A percentile compares a stretch with the other conserved stretches of the same genome.
These are phyloP conservation scores for Posidonia australis DNA, from an alignment of 106 monocot genomes.

Conservation along the genomic window DNA sequence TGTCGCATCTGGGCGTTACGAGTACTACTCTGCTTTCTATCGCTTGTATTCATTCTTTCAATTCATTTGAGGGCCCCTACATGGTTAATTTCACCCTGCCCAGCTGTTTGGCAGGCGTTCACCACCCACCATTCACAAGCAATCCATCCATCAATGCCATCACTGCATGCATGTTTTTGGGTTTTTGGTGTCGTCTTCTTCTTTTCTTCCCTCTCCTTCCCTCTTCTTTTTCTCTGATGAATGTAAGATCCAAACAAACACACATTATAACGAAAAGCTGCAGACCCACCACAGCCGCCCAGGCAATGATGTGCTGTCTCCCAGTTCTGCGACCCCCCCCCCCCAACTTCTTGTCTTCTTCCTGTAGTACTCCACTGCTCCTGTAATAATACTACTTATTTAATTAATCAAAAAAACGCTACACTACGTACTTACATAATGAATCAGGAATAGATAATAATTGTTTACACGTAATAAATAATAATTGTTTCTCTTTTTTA, in stretches of 20 bases:
- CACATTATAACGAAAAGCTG: constrained; percentile 9
- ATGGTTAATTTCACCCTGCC: no score
- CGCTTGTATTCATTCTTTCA: no score
- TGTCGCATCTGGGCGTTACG: no score
- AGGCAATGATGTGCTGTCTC: constrained; percentile 6
- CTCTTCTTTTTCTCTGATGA: background rate
- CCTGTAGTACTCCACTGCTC: background rate
- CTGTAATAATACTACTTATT: no score
- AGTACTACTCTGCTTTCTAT: no score
- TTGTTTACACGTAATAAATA: no score
- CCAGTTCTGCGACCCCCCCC: background rate
- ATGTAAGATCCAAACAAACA: background rate
- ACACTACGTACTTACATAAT: no score
- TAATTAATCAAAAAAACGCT: no score
- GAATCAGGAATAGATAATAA: no score
- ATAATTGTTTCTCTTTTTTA: no score
- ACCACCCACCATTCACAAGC: background rate
- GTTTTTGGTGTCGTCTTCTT: background rate
- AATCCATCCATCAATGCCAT: background rate
- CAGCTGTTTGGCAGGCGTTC: constrained; percentile 2
- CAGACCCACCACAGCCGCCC: constrained; percentile 5
- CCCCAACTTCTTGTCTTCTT: background rate
- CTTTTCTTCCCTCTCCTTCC: background rate
- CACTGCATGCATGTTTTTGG: background rate
- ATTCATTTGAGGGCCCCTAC: no score